These are phyloP conservation scores for Mycena amicta DNA, from an alignment of 768 basidiomycete species.

Conservation along the genomic window DNA sequence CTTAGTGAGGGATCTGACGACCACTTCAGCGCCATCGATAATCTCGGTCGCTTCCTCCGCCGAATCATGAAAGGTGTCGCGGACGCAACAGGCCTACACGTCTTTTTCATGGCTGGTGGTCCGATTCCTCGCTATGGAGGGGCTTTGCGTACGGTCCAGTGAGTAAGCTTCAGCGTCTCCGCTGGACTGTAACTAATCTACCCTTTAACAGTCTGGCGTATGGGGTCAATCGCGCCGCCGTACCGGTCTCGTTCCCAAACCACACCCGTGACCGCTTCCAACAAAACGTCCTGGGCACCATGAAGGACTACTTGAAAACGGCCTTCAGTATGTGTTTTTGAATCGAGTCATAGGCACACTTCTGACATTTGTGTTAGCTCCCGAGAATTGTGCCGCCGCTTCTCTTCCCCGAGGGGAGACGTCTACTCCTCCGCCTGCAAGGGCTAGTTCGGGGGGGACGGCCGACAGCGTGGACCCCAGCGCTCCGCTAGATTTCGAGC, in stretches of 20 bases:
- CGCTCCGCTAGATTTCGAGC: not conserved
- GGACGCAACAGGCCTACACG: constrained; percentile 4
- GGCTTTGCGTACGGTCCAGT: constrained; percentile 6
- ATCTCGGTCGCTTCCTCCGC: not conserved
- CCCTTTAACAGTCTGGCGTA: not conserved
- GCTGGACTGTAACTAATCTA: not conserved
- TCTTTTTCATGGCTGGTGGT: constrained; percentile 1
- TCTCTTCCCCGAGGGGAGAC: not conserved
- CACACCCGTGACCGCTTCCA: not conserved
- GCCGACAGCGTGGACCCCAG: not conserved
- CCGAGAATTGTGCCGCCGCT: not conserved
- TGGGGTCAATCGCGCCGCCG: not conserved
- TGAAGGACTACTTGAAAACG: constrained; percentile 9
- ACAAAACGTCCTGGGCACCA: not conserved
- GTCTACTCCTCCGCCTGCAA: not conserved
- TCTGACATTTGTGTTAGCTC: not conserved
- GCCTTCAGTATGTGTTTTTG: constrained; percentile 5
- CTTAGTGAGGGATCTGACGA: not conserved
- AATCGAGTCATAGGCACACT: not conserved
- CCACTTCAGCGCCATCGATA: constrained; percentile 1
- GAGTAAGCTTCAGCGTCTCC: not conserved
- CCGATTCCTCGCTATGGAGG: constrained; percentile 7
- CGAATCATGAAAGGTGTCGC: constrained; percentile 2
- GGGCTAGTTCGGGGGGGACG: not conserved
- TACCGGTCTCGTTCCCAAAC: not conserved